Evolutionary conservation across 805 yeast genomes (phyloP), one percentile per base, ranked within the genome.

Genomic region (Ogataea salicorniae): DNA sequence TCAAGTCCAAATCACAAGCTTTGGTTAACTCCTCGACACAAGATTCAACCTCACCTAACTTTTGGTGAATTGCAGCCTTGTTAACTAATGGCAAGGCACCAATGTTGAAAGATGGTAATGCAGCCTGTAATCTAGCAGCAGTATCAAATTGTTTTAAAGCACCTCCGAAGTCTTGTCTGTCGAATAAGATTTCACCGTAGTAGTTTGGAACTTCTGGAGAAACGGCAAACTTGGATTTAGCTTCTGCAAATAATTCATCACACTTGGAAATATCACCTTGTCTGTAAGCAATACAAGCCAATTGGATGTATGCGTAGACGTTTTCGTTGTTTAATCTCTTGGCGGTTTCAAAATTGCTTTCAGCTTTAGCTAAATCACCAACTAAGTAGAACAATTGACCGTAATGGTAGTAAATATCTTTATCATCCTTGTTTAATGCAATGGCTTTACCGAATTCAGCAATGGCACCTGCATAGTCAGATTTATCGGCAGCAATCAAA

Each of bases 141-240:
- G 80, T 77, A 54, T 91, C 96, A 65, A 90, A 92, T 71, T 89
- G 91, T 62, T 81, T 80, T 50, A 80, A 68, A 48, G 98, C 97
- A 51, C 77, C 84, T 31, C 67, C 76, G 47, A 79, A 70, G 58
- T 87, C 88, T 63, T 84, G 85, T 59, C 77, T 77, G 65, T 92
- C 97, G 53, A 87, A 83, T 60, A 92, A 76, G 43, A 92, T 84
- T 73, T 94, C 99, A 62, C 98, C 99, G 64, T 83, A 90, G 70
- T 90, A 94, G 74, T 89, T 91, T 72, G 94, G 95, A 58, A 90
- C 85, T 68, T 89, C 97, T 47, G 98, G 88, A 45, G 86, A 78
- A 22, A 91, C 79, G 57, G 96, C 91, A 79, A 88, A 88, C 66
- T 76, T 76, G 66, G 76, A 73, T 61, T 79, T 81, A 35, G 92